Evolutionary conservation across 164 flowering plant species (phyloP).

Genomic region (Magnolia sinica): DNA sequence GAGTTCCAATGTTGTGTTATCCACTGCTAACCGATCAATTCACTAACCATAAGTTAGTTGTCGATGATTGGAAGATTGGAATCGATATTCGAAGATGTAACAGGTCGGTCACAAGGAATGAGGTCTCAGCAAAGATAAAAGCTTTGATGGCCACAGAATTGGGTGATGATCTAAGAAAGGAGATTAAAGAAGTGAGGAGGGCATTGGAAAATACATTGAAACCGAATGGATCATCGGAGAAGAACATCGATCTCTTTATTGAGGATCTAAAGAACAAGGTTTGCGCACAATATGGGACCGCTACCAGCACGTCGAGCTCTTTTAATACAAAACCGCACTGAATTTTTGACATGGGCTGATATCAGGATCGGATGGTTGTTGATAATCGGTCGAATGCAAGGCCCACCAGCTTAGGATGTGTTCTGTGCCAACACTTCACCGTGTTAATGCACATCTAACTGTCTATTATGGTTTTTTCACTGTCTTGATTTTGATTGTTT

Average conservation of each 20-base stretch:
- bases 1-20: slow-evolving; percentile 55
- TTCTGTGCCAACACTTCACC: no score
- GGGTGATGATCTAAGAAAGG: slow-evolving; percentile 23
- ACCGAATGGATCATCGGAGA: slow-evolving; percentile 51
- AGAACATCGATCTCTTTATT: slow-evolving; percentile 39
- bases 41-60: slow-evolving; percentile 69
- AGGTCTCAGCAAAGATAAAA: slow-evolving; percentile 43
- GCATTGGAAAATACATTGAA: slow-evolving; percentile 35
- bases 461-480: no score
- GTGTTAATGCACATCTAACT: no score
- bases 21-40: slow-evolving; percentile 76
- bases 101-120: slow-evolving; percentile 20
- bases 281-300: background rate
- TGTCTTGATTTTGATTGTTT: no score
- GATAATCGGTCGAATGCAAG: no score
- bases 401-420: no score
- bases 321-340: no score
- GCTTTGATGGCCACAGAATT: slow-evolving; percentile 41
- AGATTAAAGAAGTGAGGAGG: slow-evolving; percentile 30
- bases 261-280: slow-evolving; percentile 23
- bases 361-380: no score
- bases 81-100: slow-evolving; percentile 28
- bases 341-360: no score
- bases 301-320: no score
- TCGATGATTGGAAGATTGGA: slow-evolving; percentile 78